Base-by-base conservation (phyloP, 768 basidiomycete species). In the Rhodotorula babjevae region DNA sequence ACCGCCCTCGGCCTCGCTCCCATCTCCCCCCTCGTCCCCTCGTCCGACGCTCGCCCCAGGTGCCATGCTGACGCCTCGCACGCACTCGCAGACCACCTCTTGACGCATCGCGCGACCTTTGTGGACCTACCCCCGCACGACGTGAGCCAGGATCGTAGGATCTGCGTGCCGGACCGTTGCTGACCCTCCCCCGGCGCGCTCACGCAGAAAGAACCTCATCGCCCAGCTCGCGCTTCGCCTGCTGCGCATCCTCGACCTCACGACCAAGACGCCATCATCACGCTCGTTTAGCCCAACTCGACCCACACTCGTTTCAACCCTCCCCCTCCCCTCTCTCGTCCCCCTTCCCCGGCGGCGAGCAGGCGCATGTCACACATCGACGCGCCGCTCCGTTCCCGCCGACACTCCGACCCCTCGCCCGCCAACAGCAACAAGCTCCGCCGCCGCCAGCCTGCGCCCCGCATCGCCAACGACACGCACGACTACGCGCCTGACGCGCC, bases 321-420 rank as follows among this genome's bases (percentile, higher is more conserved):
- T 25, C 25, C 27, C 50, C 16, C 27, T 19, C 6, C 44, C 44
- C 44, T 11, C 21, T 23, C 49, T 19, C 21, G 15, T 49, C 21
- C 21, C 18, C 56, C 23, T 18, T 29, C 21, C 33, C 56, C 19
- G 5, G 15, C 58, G 58, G 29, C 23, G 27, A 44, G 27, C 25
- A 27, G 15, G 58, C 58, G 66, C 63, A 72, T 72, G 71, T 67
- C 71, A 25, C 71, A 65, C 27, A 27, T 67, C 65, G 27, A 72
- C 71, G 71, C 71, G 71, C 63, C 58, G 29, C 27, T 67, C 71
- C 65, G 65, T 50, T 65, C 50, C 19, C 65, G 57, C 50, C 67
- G 67, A 59, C 61, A 63, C 47, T 60, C 65, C 56, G 57, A 67
- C 65, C 36, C 65, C 47, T 33, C 33, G 52, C 23, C 27, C 29